phyloP scores from a whole-genome alignment of 306 rosid genomes.

The Acmispon strigosus region DNA sequence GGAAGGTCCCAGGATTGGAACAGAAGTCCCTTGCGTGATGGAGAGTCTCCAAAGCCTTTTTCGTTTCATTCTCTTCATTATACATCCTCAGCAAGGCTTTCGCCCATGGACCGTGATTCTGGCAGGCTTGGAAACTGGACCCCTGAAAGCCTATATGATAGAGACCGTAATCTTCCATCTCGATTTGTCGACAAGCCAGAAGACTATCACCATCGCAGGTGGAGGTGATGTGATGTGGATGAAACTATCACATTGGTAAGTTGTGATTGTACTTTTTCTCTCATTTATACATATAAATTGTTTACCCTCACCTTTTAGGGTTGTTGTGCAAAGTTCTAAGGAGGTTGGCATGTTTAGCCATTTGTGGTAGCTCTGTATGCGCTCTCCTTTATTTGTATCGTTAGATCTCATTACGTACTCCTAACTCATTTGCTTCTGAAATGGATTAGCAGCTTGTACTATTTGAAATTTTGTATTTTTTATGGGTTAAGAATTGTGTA shows the following conservation, averaged over 20 bases:
- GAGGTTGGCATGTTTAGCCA: conserved; percentile 16
- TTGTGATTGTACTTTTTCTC: background rate
- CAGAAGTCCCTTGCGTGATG: conserved; percentile 42
- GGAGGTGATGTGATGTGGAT: conserved; percentile 41
- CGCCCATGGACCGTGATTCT: conserved; percentile 24
- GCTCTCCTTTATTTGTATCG: background rate
- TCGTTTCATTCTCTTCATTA: conserved; percentile 34
- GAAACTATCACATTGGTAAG: conserved; percentile 8
- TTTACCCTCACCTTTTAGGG: conserved; percentile 1
- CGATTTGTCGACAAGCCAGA: conserved; percentile 33
- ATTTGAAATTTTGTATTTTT: background rate
- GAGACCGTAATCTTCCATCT: conserved; percentile 30
- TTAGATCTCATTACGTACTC: background rate
- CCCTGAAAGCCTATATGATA: conserved; percentile 26
- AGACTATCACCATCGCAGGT: conserved; percentile 39
- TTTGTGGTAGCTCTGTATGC: conserved; percentile 12
- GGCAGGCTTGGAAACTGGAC: conserved; percentile 30
- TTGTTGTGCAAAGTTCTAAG: conserved; percentile 24
- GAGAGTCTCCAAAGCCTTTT: conserved; percentile 30
- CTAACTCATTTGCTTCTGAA: background rate
- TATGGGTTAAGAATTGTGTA: background rate
- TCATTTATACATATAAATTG: background rate
- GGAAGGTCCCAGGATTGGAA: conserved; percentile 48
- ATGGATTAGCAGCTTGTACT: background rate
- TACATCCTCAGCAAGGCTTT: conserved; percentile 35